Percentiles rank a stretch among this genome's conserved stretches.
phyloP scores from a whole-genome alignment of 2,329 filamentous ascomycete species.

The Hirsutella thompsonii region DNA sequence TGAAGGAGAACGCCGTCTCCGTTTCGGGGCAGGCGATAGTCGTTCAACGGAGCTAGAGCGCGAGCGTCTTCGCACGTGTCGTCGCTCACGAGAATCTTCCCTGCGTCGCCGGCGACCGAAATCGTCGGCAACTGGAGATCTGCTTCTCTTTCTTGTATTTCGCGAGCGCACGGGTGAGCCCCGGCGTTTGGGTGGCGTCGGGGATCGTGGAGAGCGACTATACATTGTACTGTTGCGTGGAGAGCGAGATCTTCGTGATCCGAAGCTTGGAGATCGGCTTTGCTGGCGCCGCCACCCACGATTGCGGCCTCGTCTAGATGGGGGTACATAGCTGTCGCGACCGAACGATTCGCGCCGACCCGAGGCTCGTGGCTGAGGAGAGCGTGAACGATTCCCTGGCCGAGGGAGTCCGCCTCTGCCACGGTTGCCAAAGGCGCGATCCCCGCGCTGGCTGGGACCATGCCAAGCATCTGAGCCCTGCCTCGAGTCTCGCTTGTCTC shows the following conservation, averaged over 20 bases:
- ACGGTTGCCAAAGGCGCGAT: conserved; percentile 32
- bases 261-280: conserved; percentile 21
- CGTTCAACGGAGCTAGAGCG: conserved; percentile 23
- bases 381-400: conserved; percentile 31
- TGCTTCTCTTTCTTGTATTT: conserved; percentile 25
- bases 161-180: conserved; percentile 17
- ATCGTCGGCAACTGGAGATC: conserved; percentile 22
- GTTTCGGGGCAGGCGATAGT: conserved; percentile 33
- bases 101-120: conserved; percentile 13
- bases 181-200: conserved; percentile 20
- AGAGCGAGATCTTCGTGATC: conserved; percentile 12
- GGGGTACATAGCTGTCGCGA: conserved; percentile 41
- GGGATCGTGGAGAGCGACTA: conserved; percentile 17
- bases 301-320: conserved; percentile 28
- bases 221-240: conserved; percentile 17
- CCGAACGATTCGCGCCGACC: conserved; percentile 29
- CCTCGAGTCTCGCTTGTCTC: conserved; percentile 43
- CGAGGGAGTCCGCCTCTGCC: conserved; percentile 32
- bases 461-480: conserved; percentile 41
- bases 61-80: conserved; percentile 12
- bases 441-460: conserved; percentile 37
- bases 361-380: conserved; percentile 30
- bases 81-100: conserved; percentile 10
- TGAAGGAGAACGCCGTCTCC: conserved; percentile 35
- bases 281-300: conserved; percentile 15